These are phyloP conservation scores for Phytopythium litorale DNA, from an alignment of 352 stramenopile genomes.

Conservation along the genomic window DNA sequence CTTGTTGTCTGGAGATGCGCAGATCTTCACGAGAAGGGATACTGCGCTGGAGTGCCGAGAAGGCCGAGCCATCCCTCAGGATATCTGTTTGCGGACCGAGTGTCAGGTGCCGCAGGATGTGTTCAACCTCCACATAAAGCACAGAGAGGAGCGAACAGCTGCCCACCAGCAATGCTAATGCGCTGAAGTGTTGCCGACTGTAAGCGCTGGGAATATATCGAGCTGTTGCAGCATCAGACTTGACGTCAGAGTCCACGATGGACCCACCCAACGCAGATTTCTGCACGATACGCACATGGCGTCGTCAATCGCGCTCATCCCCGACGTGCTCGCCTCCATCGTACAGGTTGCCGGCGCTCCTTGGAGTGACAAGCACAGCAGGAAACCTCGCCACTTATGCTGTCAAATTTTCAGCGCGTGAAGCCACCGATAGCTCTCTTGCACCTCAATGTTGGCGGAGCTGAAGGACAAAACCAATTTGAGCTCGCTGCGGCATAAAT, in stretches of 20 bases:
- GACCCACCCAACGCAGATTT: background rate
- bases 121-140: too few relatives aligned
- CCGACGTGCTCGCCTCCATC: background rate
- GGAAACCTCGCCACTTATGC: background rate
- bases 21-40: slow-evolving; percentile 33
- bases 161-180: slow-evolving; percentile 38
- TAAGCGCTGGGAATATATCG: slow-evolving; percentile 41
- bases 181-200: slow-evolving; percentile 36
- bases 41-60: slow-evolving; percentile 20
- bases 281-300: background rate
- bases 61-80: slow-evolving; percentile 31
- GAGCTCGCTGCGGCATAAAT: background rate
- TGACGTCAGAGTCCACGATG: background rate
- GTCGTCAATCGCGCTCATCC: background rate
- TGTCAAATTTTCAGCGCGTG: too few relatives aligned
- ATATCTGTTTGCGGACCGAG: slow-evolving; percentile 33
- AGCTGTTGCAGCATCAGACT: slow-evolving; percentile 14
- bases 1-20: slow-evolving; percentile 29
- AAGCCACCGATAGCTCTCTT: too few relatives aligned
- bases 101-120: background rate
- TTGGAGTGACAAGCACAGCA: background rate
- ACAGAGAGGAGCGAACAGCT: background rate
- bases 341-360: background rate
- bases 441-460: too few relatives aligned
- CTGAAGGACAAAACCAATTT: background rate